Percentiles rank a stretch among this genome's conserved stretches.
Evolutionary conservation across 2,329 filamentous ascomycete genomes (phyloP).

Genomic region (Cladophialophora psammophila): DNA sequence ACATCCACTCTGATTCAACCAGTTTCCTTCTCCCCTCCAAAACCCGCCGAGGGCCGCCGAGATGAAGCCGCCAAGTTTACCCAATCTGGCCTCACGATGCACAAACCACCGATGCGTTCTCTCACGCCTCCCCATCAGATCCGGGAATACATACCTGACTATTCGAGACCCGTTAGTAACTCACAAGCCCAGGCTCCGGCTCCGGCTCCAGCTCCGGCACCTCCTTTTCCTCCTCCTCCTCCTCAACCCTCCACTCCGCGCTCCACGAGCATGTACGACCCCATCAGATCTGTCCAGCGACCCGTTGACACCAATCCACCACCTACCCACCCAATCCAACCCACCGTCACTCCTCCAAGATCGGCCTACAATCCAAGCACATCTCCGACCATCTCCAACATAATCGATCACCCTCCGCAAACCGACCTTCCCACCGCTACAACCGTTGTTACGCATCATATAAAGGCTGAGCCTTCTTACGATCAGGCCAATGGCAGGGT

Average conservation of each 20-base stretch:
- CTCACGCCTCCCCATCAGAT: slow-evolving; percentile 46
- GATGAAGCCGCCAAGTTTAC: slow-evolving; percentile 36
- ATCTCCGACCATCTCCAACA: slow-evolving; percentile 88
- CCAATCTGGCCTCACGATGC: slow-evolving; percentile 53
- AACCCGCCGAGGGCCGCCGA: slow-evolving; percentile 1
- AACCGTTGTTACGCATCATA: slow-evolving; percentile 36
- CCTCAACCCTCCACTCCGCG: slow-evolving; percentile 38
- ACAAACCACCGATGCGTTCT: slow-evolving; percentile 33
- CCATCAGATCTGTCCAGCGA: slow-evolving; percentile 73
- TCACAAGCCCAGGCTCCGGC: too few relatives aligned
- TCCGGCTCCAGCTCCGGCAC: slow-evolving; percentile 29
- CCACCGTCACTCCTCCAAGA: slow-evolving; percentile 58
- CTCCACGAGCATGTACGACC: slow-evolving; percentile 77
- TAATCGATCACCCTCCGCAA: slow-evolving; percentile 72
- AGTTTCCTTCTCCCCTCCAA: slow-evolving; percentile 27
- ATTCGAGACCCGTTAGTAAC: background rate
- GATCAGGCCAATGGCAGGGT: slow-evolving; percentile 47
- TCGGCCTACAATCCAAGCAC: slow-evolving; percentile 74
- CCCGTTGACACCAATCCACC: slow-evolving; percentile 55
- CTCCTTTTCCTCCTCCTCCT: slow-evolving; percentile 37
- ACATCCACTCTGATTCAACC: slow-evolving; percentile 37
- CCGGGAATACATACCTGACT: slow-evolving; percentile 50
- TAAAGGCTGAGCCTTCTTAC: slow-evolving; percentile 39
- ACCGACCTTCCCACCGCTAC: slow-evolving; percentile 25
- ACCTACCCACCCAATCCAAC: slow-evolving; percentile 71